Percentiles rank a stretch among this genome's conserved stretches.
phyloP scores from a whole-genome alignment of 2,329 filamentous ascomycete genomes.

The Aspergillus pseudoglaucus region DNA sequence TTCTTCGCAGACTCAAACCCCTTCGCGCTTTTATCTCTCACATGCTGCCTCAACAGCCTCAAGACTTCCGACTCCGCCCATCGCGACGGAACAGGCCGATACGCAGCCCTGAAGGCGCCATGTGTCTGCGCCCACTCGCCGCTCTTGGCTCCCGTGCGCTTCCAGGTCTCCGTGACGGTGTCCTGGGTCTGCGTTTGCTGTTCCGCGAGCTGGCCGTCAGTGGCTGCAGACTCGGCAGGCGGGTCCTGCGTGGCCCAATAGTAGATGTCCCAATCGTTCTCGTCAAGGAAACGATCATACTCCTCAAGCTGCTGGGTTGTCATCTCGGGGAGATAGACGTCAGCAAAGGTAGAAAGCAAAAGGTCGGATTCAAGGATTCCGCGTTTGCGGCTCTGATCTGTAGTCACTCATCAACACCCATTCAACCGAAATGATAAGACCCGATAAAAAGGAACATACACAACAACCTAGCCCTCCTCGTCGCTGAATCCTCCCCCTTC shows the following conservation, averaged over 20 bases:
- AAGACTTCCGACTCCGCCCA: constrained; percentile 84
- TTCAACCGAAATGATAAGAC: background rate
- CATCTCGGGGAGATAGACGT: constrained; percentile 70
- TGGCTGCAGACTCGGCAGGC: constrained; percentile 20
- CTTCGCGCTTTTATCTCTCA: constrained; percentile 59
- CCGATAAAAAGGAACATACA: constrained; percentile 37
- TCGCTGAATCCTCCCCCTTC: constrained; percentile 73
- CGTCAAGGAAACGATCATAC: constrained; percentile 90
- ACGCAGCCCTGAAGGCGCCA: constrained; percentile 88
- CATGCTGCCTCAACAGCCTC: constrained; percentile 69
- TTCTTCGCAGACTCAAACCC: constrained; percentile 35
- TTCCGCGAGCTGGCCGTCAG: constrained; percentile 7
- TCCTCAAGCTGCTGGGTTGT: constrained; percentile 64
- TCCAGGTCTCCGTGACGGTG: constrained; percentile 41
- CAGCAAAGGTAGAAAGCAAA: constrained; percentile 90
- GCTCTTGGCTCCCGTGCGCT: constrained; percentile 46
- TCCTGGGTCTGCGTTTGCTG: constrained; percentile 24
- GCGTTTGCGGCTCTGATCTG: constrained; percentile 94
- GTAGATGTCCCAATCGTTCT: constrained; percentile 99
- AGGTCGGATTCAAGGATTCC: constrained; percentile 95
- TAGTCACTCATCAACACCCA: constrained; percentile 6
- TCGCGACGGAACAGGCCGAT: constrained; percentile 76
- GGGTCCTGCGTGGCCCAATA: constrained; percentile 96
- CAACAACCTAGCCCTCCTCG: constrained; percentile 80
- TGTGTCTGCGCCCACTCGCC: constrained; percentile 97